phyloP scores from a whole-genome alignment of 331 rosid genomes.

The Rhamnella rubrinervis region DNA sequence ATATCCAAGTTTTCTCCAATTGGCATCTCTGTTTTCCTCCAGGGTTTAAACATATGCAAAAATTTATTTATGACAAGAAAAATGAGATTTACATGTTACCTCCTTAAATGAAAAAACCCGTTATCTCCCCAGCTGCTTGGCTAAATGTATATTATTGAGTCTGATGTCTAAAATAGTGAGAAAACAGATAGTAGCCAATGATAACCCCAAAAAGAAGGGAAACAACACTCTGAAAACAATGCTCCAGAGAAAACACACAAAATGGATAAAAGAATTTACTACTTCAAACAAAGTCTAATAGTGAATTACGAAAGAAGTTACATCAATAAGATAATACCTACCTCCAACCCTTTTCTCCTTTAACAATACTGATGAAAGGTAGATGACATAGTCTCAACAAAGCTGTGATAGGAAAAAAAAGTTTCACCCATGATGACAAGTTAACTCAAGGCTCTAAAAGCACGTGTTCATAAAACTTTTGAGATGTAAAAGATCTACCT shows the following conservation, averaged over 20 bases:
- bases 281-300: constrained; percentile 39
- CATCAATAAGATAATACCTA: constrained; percentile 68
- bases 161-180: constrained; percentile 51
- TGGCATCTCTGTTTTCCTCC: background rate
- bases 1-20: background rate
- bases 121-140: constrained; percentile 74
- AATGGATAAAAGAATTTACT: constrained; percentile 22
- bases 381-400: constrained; percentile 81
- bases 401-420: constrained; percentile 77
- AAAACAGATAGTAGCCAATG: constrained; percentile 34
- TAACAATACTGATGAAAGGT: constrained; percentile 73
- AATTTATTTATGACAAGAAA: background rate
- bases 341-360: constrained; percentile 88
- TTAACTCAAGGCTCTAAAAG: constrained; percentile 53
- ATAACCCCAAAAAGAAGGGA: constrained; percentile 30
- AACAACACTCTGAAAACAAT: constrained; percentile 29
- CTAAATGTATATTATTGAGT: constrained; percentile 58
- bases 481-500: constrained; percentile 85
- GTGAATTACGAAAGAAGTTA: constrained; percentile 36
- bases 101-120: constrained; percentile 57
- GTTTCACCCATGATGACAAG: constrained; percentile 72
- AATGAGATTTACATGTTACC: constrained; percentile 68
- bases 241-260: constrained; percentile 40
- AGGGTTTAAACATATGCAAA: background rate
- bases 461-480: constrained; percentile 62